Base-by-base conservation (phyloP, 169 alveolate genomes). In the Plasmodium gallinaceum region DNA sequence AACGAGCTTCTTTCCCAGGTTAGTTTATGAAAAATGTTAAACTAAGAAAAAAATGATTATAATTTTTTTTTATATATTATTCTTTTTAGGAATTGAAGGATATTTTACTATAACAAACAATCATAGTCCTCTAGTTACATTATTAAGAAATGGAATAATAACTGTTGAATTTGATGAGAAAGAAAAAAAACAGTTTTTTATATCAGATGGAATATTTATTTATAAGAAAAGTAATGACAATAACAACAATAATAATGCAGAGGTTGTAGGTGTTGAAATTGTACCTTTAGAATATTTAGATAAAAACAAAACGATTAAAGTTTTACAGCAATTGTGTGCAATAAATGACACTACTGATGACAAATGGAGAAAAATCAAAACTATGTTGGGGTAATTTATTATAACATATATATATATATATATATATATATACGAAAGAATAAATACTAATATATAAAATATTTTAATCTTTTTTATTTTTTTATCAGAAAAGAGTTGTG, bases 1-100 rank as follows among this genome's bases (percentile, higher is more conserved):
- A 68, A 69, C 65, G 90, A 74, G 90, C 90, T 68, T 80, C 90
- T 5, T 66, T 80, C 24, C 90, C 90, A 66, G 90, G 90, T 80
- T 66, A 20, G 45, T 54, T n/a, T 18, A 66, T 51, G 26, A 80
- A 61, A 71, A 51, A 12, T 42, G 20, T 6, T 5, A 76, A 62
- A 0, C 46, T 64, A 10, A 9, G 16, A 78, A 32, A 37, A 16
- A 57, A 32, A 68, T 20, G 16, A 43, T 61, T 39, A n/a, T 43
- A 61, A 54, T 60, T 14, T 43, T 4, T 37, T 46, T 64, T 64
- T 37, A 5, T 51, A 42, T 37, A 16, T 66, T 66, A 39, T 42
- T 57, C 32, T 69, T 66, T 80, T 58, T 24, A 80, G 90, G 90
- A 39, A 80, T 80, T 80, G 90, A 80, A 68, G 90, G 90, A 42